phyloP scores from a whole-genome alignment of 2,329 filamentous ascomycete genomes.

The Fusarium tanahbumbuense region DNA sequence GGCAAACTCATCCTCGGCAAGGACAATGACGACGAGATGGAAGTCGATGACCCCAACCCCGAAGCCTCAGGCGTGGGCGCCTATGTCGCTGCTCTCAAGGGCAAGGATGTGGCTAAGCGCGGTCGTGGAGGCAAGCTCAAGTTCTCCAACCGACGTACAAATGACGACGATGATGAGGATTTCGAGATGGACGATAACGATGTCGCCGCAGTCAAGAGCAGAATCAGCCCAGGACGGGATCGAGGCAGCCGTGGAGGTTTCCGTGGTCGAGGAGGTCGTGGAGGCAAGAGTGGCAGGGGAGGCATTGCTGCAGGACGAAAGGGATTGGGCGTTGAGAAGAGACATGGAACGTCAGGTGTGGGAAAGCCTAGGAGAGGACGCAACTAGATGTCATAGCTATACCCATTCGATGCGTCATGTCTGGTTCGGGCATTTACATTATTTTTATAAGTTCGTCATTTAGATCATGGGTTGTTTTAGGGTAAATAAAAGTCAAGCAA shows the following conservation, averaged over 20 bases:
- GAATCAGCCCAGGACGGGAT: constrained; percentile 56
- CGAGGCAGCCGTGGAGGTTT: constrained; percentile 52
- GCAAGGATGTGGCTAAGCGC: constrained; percentile 72
- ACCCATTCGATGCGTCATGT: constrained; percentile 45
- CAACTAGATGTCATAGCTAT: constrained; percentile 48
- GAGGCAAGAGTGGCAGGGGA: constrained; percentile 59
- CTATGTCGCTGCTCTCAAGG: constrained; percentile 76
- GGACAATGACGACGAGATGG: constrained; percentile 67
- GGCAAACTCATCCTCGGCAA: constrained; percentile 83
- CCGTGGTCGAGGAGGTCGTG: constrained; percentile 48
- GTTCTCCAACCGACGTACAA: constrained; percentile 72
- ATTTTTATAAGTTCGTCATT: constrained; percentile 30
- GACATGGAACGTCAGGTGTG: constrained; percentile 57
- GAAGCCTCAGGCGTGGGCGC: constrained; percentile 71
- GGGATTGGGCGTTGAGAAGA: constrained; percentile 64
- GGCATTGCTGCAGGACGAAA: constrained; percentile 59
- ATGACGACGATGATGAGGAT: constrained; percentile 60
- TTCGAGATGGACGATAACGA: constrained; percentile 67
- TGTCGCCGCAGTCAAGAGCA: constrained; percentile 64
- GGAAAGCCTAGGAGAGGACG: constrained; percentile 55
- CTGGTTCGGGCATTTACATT: constrained; percentile 42
- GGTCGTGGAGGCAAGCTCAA: constrained; percentile 76
- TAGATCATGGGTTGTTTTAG: constrained; percentile 34
- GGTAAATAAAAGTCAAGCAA: constrained; percentile 37
- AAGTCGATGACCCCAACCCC: constrained; percentile 71